Conservation (phyloP, 768 basidiomycete genomes). For the Chlorophyllum brunneum region DNA sequence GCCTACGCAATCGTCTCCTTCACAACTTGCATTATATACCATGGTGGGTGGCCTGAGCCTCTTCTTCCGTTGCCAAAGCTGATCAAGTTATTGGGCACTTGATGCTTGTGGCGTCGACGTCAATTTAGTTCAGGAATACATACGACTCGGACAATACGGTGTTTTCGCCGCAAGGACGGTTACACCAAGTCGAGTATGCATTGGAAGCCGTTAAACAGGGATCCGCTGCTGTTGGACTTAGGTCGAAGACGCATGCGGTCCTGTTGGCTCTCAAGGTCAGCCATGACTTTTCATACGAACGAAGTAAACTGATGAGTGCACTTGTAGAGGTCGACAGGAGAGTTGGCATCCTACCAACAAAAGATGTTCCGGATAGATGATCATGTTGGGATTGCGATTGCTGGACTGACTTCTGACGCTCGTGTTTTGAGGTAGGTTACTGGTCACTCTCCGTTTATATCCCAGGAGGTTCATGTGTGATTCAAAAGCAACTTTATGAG, state of each 20-base stretch:
- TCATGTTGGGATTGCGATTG: conserved; percentile 99
- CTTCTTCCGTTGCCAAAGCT: no score
- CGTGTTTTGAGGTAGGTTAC: conserved; percentile 83
- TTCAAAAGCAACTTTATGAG: conserved; percentile 91
- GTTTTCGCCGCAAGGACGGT: conserved; percentile 92
- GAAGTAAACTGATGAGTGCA: background rate
- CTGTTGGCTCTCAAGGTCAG: conserved; percentile 88
- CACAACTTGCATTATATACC: no score
- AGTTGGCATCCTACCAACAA: conserved; percentile 98
- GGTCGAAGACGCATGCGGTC: conserved; percentile 93
- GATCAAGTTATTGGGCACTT: no score
- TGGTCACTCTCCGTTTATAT: background rate
- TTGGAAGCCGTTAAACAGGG: conserved; percentile 99
- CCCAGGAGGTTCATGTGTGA: background rate
- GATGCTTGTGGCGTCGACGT: background rate
- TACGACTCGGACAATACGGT: conserved; percentile 99
- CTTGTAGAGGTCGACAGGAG: conserved; percentile 90
- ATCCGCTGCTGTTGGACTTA: conserved; percentile 95
- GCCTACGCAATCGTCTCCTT: no score
- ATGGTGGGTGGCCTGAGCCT: no score
- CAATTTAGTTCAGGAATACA: conserved; percentile 80
- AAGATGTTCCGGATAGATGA: conserved; percentile 99
- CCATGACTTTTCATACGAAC: background rate
- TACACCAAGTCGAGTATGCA: conserved; percentile 98
- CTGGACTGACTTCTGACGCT: conserved; percentile 97